A percentile compares a stretch with the other conserved stretches of the same genome.
These are phyloP conservation scores for Neofusicoccum cordaticola DNA, from an alignment of 2,329 filamentous ascomycete genomes.

Conservation along the genomic window DNA sequence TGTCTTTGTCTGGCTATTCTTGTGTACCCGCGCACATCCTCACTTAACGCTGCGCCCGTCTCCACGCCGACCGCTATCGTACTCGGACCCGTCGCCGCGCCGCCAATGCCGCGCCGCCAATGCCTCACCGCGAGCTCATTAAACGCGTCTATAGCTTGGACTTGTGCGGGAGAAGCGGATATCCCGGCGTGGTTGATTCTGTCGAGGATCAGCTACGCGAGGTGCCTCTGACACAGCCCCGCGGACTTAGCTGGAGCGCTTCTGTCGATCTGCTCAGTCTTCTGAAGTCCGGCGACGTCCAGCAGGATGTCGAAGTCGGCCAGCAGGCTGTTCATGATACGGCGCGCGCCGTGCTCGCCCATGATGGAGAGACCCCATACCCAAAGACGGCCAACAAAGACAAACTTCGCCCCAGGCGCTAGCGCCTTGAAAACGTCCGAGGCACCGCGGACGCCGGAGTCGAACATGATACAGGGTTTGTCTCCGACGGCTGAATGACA, in stretches of 20 bases:
- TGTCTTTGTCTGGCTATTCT: not conserved
- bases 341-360: slow-evolving; percentile 59
- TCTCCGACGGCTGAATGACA: slow-evolving; percentile 45
- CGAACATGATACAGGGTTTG: slow-evolving; percentile 56
- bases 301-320: slow-evolving; percentile 63
- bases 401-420: slow-evolving; percentile 60
- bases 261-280: slow-evolving; percentile 52
- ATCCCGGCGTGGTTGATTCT: slow-evolving; percentile 27
- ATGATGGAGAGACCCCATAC: slow-evolving; percentile 60
- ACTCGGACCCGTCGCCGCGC: not conserved
- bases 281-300: slow-evolving; percentile 57
- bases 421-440: slow-evolving; percentile 61
- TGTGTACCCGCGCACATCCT: slow-evolving; percentile 3
- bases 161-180: slow-evolving; percentile 24
- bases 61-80: not conserved
- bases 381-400: slow-evolving; percentile 61
- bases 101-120: not conserved
- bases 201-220: not conserved
- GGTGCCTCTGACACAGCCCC: not conserved
- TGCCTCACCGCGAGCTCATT: not conserved
- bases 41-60: not conserved
- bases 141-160: slow-evolving; percentile 24
- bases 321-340: slow-evolving; percentile 61
- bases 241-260: slow-evolving; percentile 25
- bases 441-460: slow-evolving; percentile 57